Base-by-base conservation (phyloP, 2,329 filamentous ascomycete species). In the Emydomyces testavorans region DNA sequence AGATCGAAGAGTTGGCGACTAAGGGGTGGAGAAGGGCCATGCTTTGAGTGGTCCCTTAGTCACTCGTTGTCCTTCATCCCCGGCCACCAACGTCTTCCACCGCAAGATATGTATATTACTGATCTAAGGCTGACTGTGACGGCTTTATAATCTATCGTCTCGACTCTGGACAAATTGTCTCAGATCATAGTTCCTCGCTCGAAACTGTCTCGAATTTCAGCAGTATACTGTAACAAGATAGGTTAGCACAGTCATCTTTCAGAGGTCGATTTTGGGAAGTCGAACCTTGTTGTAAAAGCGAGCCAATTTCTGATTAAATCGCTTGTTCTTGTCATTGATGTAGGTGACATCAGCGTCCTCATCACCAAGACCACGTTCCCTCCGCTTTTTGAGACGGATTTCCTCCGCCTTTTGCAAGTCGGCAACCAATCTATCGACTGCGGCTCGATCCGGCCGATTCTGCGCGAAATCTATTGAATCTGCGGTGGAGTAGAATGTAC, bases 261-360 rank as follows among this genome's bases (percentile, higher is more conserved):
- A 24, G 36, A 50, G 24, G 2, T 8, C 20, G 3, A n/a, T n/a
- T n/a, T n/a, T n/a, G n/a, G n/a, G n/a, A 10, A 44, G 16, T 11
- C 68, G 52, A 66, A 75, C 73, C 69, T 94, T 94, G 71, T 98
- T 92, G 70, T 98, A 98, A 71, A 96, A 98, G 56, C 92, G 76
- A 46, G 83, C 75, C 66, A 98, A 73, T 72, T 98, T 96, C 72
- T 94, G 82, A 79, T 98, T 98, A 73, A 98, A 98, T 75, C 95
- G 88, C 75, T 96, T 96, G 75, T 98, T 98, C 82, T 98, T 95
- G 70, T 95, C 88, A 70, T 98, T 98, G 77, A 98, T 98, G 69
- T 94, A 96, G 6, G 90, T 96, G 58, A 96, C 85, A 66, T 98
- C 92, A 23, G 80, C 83, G 40, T 89, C 85, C 54, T 94, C 88